These are phyloP conservation scores for Cardamine resedifolia DNA, from an alignment of 345 rosid species.

Conservation along the genomic window DNA sequence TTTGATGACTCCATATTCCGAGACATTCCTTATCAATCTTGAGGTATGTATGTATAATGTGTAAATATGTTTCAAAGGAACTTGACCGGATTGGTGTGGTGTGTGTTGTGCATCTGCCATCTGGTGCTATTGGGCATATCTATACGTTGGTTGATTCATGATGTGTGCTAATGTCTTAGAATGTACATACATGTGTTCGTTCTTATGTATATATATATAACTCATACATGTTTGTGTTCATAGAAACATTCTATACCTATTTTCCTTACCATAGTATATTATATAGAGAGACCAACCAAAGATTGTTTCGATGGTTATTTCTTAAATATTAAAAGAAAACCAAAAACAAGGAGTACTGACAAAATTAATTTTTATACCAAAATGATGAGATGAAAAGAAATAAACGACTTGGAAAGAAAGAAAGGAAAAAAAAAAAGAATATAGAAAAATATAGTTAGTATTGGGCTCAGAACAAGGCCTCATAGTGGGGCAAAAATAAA, in stretches of 20 bases:
- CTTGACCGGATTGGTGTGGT: conserved; percentile 1
- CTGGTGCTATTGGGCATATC: not conserved
- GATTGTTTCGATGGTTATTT: no score
- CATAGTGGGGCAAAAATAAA: no score
- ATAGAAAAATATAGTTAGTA: no score
- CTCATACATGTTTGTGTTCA: conserved; percentile 26
- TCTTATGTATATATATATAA: not conserved
- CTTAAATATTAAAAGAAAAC: no score
- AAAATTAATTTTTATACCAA: no score
- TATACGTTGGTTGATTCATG: conserved; percentile 6
- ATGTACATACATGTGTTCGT: conserved; percentile 18
- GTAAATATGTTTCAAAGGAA: conserved; percentile 10
- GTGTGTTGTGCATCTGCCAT: no score
- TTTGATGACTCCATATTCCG: conserved; percentile 36
- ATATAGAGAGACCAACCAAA: not conserved
- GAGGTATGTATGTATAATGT: conserved; percentile 34
- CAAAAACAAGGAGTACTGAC: no score
- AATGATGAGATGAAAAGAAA: no score
- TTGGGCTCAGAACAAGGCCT: no score
- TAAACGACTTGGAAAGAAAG: no score
- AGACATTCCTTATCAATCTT: conserved; percentile 26
- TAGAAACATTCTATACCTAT: conserved; percentile 16
- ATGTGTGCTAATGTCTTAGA: conserved; percentile 21
- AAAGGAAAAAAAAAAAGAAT: no score
- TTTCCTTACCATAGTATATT: not conserved